Conservation (phyloP, 345 rosid species). For the Isatis tinctoria region DNA sequence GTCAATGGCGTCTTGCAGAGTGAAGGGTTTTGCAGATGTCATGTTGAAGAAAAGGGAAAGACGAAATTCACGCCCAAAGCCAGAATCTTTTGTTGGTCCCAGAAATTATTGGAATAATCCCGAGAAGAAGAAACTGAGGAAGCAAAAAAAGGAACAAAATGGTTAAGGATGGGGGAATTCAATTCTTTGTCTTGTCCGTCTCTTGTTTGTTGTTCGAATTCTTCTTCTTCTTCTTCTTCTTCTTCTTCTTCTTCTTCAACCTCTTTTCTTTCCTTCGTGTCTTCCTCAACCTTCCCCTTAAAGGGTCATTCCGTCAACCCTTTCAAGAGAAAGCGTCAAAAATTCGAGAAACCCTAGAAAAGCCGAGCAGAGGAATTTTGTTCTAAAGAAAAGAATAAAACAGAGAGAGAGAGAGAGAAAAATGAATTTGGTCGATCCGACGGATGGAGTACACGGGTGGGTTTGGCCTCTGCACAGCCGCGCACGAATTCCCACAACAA, state of each 20-base stretch:
- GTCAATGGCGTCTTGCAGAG: constrained; percentile 18
- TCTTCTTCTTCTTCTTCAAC: constrained; percentile 19
- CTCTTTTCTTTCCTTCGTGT: neutral
- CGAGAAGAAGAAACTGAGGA: neutral
- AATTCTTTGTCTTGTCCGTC: neutral
- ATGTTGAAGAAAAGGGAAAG: constrained; percentile 4
- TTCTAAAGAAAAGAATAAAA: neutral
- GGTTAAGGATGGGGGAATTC: constrained; percentile 7
- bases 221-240: constrained; percentile 17
- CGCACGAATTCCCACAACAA: constrained; percentile 27
- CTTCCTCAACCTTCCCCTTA: constrained; percentile 13
- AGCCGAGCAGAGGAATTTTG: constrained; percentile 24
- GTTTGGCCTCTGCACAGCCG: constrained; percentile 39
- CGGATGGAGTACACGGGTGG: constrained; percentile 46
- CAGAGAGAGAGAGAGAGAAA: constrained; percentile 8
- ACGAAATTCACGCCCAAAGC: constrained; percentile 20
- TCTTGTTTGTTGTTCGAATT: neutral
- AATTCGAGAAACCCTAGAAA: constrained; percentile 26
- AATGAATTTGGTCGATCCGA: constrained; percentile 32
- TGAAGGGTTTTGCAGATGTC: constrained; percentile 25
- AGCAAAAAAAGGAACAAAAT: neutral
- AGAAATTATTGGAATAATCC: neutral
- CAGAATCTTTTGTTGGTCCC: constrained; percentile 21
- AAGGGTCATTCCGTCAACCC: constrained; percentile 31
- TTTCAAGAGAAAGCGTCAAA: constrained; percentile 30